Evolutionary conservation across 139 green algal genomes (phyloP).

Genomic region (Tetradesmus lagerheimii): DNA sequence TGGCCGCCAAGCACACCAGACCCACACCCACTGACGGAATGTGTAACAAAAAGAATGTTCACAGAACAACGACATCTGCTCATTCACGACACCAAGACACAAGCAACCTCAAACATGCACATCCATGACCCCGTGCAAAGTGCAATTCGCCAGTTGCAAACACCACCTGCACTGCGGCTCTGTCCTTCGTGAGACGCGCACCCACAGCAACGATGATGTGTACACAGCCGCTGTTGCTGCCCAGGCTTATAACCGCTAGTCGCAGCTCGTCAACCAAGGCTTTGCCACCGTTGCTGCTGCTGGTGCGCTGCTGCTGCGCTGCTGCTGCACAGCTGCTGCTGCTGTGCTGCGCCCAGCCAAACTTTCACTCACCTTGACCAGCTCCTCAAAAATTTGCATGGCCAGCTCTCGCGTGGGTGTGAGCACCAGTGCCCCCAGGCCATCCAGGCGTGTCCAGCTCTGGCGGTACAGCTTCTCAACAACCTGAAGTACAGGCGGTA

Average conservation of each 20-base stretch:
- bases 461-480: slow-evolving; percentile 91
- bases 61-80: not conserved
- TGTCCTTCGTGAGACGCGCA: not conserved
- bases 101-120: not conserved
- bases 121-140: not conserved
- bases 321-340: not conserved
- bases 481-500: slow-evolving; percentile 61
- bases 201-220: not conserved
- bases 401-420: slow-evolving; percentile 97
- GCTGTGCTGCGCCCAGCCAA: not conserved
- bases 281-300: not conserved
- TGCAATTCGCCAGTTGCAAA: not conserved
- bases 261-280: too few relatives aligned
- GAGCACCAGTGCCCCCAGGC: slow-evolving; percentile 94
- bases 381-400: slow-evolving; percentile 67
- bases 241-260: not conserved
- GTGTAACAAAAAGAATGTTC: too few relatives aligned
- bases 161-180: not conserved
- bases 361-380: slow-evolving; percentile 37
- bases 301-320: not conserved
- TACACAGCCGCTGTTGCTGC: not conserved
- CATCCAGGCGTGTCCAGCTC: slow-evolving; percentile 90
- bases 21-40: not conserved
- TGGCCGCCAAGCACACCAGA: not conserved
- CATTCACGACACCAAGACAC: not conserved